Conservation (phyloP, 2,329 filamentous ascomycete genomes). For the Boeremia exigua region DNA sequence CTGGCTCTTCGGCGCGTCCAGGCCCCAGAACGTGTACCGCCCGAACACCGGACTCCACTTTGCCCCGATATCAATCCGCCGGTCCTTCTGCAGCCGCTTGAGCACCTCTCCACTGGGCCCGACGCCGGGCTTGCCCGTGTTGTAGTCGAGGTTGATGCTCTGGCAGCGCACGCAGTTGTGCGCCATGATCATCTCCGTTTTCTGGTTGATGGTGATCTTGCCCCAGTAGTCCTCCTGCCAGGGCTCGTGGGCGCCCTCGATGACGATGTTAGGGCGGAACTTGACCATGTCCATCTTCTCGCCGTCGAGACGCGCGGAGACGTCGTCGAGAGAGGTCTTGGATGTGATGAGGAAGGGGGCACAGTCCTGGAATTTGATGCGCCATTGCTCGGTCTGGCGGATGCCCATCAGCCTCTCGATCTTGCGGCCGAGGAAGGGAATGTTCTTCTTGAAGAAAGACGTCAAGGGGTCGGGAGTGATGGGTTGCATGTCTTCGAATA, state of each 20-base stretch:
- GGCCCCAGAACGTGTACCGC: constrained; percentile 52
- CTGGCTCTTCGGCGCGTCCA: constrained; percentile 18
- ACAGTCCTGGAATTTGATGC: constrained; percentile 74
- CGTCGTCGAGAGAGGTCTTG: constrained; percentile 70
- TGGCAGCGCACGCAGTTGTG: constrained; percentile 57
- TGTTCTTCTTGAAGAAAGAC: constrained; percentile 20
- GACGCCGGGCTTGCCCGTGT: constrained; percentile 49
- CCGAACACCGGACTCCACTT: constrained; percentile 59
- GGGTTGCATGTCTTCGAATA: constrained; percentile 44
- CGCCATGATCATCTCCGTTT: constrained; percentile 43
- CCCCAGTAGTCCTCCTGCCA: constrained; percentile 58
- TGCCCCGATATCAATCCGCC: constrained; percentile 52
- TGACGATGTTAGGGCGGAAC: constrained; percentile 55
- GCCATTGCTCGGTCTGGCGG: constrained; percentile 30
- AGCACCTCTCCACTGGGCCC: constrained; percentile 50
- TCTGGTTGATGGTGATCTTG: constrained; percentile 43
- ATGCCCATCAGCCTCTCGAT: constrained; percentile 40
- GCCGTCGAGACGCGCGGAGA: constrained; percentile 56
- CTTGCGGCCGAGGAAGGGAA: constrained; percentile 19
- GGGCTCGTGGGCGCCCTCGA: constrained; percentile 47
- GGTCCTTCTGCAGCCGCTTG: constrained; percentile 53
- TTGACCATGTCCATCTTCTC: constrained; percentile 54
- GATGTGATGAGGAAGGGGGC: constrained; percentile 78
- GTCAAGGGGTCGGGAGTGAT: constrained; percentile 22
- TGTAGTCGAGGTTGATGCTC: constrained; percentile 57